phyloP scores from a whole-genome alignment of 192 early-diverging fungal genomes.

The Gonapodya sp. region DNA sequence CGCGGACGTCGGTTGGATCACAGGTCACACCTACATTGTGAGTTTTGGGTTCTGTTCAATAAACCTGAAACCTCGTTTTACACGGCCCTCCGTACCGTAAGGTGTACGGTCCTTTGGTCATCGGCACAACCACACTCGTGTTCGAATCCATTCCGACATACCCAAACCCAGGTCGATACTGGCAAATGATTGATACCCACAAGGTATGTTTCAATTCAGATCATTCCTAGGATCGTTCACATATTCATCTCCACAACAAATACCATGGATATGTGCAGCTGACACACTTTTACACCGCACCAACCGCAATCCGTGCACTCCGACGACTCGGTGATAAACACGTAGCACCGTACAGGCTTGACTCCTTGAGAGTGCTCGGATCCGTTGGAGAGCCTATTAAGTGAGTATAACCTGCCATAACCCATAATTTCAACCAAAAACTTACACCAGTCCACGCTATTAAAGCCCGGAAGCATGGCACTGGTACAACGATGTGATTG shows the following conservation, averaged over 20 bases:
- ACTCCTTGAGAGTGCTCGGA: slow-evolving; percentile 78
- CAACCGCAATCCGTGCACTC: slow-evolving; percentile 94
- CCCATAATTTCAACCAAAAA: not conserved
- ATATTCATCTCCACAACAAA: not conserved
- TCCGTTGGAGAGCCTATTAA: slow-evolving; percentile 97
- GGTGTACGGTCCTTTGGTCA: slow-evolving; percentile 79
- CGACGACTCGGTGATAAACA: slow-evolving; percentile 71
- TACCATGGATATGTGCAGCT: slow-evolving; percentile 31
- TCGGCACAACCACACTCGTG: slow-evolving; percentile 83
- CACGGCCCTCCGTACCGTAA: slow-evolving; percentile 24
- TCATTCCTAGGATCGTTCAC: too few species aligned
- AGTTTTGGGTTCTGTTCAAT: not conserved
- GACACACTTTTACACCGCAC: slow-evolving; percentile 97
- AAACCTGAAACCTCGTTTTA: not conserved
- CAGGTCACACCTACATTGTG: slow-evolving; percentile 41
- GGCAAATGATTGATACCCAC: slow-evolving; percentile 21
- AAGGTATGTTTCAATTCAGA: too few species aligned
- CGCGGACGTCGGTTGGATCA: slow-evolving; percentile 45
- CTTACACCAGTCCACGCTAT: not conserved
- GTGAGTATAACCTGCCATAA: not conserved
- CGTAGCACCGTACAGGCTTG: slow-evolving; percentile 69
- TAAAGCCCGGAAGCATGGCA: slow-evolving; percentile 79
- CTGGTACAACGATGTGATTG: slow-evolving; percentile 92
- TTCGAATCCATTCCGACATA: slow-evolving; percentile 94
- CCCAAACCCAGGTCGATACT: slow-evolving; percentile 57